Percentiles rank a stretch among this genome's conserved stretches.
phyloP scores from a whole-genome alignment of 257 asterid species.

The Solanum sparsipilum region DNA sequence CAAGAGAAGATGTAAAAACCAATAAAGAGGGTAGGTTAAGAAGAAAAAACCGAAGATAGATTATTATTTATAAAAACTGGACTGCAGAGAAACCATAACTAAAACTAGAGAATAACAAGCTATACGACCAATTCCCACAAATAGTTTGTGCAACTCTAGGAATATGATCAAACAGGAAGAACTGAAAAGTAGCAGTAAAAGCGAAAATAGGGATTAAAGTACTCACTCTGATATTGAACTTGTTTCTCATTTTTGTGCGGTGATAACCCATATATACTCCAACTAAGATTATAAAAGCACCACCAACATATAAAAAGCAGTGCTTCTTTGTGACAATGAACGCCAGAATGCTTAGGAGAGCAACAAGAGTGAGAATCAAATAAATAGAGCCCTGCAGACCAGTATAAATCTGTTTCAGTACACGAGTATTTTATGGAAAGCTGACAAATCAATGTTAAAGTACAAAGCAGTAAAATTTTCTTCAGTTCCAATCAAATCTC shows the following conservation, averaged over 20 bases:
- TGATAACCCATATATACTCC: conserved; percentile 61
- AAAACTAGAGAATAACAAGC: background rate
- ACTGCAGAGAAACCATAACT: background rate
- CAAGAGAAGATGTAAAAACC: background rate
- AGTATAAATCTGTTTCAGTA: background rate
- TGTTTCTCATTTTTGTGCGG: conserved; percentile 66
- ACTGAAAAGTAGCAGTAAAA: background rate
- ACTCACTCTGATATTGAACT: conserved; percentile 76
- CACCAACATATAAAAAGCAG: conserved; percentile 55
- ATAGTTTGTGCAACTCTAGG: background rate
- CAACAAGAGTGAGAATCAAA: conserved; percentile 31
- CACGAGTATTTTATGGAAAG: background rate
- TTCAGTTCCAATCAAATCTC: background rate
- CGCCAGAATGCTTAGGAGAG: conserved; percentile 44
- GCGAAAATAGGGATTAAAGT: background rate
- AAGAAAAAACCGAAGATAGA: background rate
- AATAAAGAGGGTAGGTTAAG: background rate
- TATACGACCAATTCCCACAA: background rate
- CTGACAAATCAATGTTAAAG: background rate
- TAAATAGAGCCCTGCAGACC: conserved; percentile 62
- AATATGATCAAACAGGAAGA: background rate
- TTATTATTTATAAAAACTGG: background rate
- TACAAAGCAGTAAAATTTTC: background rate
- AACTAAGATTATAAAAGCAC: conserved; percentile 33
- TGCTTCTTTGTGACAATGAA: conserved; percentile 41